Percentiles rank a stretch among this genome's conserved stretches.
Evolutionary conservation across 73 alveolate genomes (phyloP).

Genomic region (Blepharisma stoltei): DNA sequence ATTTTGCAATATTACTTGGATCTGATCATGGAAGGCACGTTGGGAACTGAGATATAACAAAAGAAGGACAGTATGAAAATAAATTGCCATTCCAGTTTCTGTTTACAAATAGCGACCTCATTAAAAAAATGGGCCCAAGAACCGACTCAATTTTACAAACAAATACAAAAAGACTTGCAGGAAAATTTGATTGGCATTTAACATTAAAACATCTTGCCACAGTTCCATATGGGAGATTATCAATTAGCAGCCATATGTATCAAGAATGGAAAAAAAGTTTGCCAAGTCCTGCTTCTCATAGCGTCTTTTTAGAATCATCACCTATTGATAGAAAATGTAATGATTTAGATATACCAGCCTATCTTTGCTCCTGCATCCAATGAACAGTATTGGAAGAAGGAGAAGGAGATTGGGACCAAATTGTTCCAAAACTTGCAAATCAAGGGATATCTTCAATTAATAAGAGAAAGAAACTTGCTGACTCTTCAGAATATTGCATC

Average conservation of each 20-base stretch:
- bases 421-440: background rate
- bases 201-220: background rate
- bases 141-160: background rate
- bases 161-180: background rate
- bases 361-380: background rate
- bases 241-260: background rate
- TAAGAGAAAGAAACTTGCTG: background rate
- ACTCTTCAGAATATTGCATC: background rate
- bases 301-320: background rate
- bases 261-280: background rate
- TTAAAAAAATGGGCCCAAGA: background rate
- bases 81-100: constrained; percentile 4
- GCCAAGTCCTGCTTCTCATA: background rate
- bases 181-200: constrained; percentile 18
- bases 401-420: background rate
- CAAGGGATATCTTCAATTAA: background rate
- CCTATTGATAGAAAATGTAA: background rate
- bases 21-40: constrained; percentile 19
- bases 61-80: background rate
- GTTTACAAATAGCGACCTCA: background rate
- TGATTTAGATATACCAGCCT: background rate
- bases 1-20: background rate
- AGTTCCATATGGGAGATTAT: background rate
- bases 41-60: background rate
- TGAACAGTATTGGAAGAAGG: background rate